Conservation (phyloP, 257 asterid species). For the Solanum chmielewskii region DNA sequence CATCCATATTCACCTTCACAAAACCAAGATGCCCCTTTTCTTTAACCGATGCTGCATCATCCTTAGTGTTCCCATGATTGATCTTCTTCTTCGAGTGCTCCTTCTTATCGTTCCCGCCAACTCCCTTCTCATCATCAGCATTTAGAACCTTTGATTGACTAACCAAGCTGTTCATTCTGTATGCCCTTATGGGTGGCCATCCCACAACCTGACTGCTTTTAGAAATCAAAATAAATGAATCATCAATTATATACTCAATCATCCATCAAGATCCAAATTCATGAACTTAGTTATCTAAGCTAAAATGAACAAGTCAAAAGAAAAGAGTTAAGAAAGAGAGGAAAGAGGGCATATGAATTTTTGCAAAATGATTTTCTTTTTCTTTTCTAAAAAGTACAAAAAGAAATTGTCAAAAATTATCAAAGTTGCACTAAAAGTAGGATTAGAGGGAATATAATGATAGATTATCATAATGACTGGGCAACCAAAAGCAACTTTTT, state of each 20-base stretch:
- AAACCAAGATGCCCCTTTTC: constrained; percentile 47
- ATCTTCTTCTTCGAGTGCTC: constrained; percentile 51
- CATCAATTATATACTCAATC: background rate
- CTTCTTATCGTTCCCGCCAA: constrained; percentile 38
- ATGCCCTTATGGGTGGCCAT: constrained; percentile 84
- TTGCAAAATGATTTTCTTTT: background rate
- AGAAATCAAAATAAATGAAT: background rate
- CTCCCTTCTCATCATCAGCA: constrained; percentile 44
- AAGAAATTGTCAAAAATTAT: background rate
- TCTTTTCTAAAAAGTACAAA: background rate
- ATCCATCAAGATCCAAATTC: background rate
- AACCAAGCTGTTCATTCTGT: constrained; percentile 62
- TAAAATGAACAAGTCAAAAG: background rate
- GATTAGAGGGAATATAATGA: constrained; percentile 10
- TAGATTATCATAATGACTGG: constrained; percentile 7
- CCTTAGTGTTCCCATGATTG: constrained; percentile 42
- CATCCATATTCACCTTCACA: constrained; percentile 82
- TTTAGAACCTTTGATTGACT: constrained; percentile 45
- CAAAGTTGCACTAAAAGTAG: background rate
- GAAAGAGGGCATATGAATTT: background rate
- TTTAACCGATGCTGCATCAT: constrained; percentile 11
- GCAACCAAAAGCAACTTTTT: constrained; percentile 1
- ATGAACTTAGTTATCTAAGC: background rate
- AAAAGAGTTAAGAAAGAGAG: background rate
- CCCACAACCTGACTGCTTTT: constrained; percentile 83